Evolutionary conservation across 176 grass and related monocot genomes (phyloP).

Genomic region (Eleusine indica): DNA sequence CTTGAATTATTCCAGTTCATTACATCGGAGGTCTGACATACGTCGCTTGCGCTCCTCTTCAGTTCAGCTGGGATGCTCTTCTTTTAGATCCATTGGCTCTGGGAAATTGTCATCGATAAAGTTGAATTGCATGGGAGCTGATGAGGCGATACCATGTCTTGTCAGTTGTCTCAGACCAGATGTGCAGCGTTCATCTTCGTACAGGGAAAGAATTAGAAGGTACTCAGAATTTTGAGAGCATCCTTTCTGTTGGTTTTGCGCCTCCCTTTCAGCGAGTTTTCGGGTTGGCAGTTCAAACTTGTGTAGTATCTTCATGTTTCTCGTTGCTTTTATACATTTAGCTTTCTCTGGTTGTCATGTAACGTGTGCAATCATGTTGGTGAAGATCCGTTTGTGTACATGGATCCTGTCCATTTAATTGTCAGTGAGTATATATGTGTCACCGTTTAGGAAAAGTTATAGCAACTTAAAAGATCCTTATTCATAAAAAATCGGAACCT

Average conservation of each 20-base stretch:
- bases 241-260: slow-evolving; percentile 38
- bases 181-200: slow-evolving; percentile 55
- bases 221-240: slow-evolving; percentile 55
- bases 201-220: slow-evolving; percentile 61
- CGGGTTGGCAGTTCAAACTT: slow-evolving; percentile 47
- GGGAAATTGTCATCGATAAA: slow-evolving; percentile 57
- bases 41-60: slow-evolving; percentile 42
- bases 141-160: slow-evolving; percentile 59
- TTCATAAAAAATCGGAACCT: neutral
- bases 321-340: slow-evolving; percentile 8
- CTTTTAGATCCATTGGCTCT: slow-evolving; percentile 59
- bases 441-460: neutral
- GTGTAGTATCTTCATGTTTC: slow-evolving; percentile 41
- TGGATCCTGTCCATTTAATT: neutral
- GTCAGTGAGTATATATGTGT: slow-evolving; percentile 5
- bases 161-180: slow-evolving; percentile 60
- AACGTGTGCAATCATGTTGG: slow-evolving; percentile 18
- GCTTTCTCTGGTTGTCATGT: slow-evolving; percentile 17
- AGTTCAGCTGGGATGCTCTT: slow-evolving; percentile 65
- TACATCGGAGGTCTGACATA: slow-evolving; percentile 22
- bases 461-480: neutral
- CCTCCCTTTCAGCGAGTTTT: slow-evolving; percentile 38
- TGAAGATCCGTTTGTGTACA: slow-evolving; percentile 33
- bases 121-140: slow-evolving; percentile 57
- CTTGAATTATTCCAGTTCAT: slow-evolving; percentile 9